These are phyloP conservation scores for Venturia aucupariae DNA, from an alignment of 2,329 filamentous ascomycete genomes.

Conservation along the genomic window DNA sequence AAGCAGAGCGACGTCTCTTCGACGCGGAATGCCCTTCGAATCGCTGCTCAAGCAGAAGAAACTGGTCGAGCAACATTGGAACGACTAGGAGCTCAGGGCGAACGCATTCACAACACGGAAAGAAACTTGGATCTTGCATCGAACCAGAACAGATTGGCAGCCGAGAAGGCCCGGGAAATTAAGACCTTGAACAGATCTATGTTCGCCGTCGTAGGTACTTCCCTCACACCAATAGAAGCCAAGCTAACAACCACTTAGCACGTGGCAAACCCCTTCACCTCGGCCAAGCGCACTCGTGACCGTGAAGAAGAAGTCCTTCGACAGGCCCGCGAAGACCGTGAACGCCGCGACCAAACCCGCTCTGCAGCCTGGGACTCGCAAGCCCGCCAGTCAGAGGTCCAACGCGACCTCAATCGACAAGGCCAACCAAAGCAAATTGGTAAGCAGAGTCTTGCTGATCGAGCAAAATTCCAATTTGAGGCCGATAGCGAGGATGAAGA, in stretches of 20 bases:
- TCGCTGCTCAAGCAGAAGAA: slow-evolving; percentile 60
- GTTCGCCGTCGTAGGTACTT: slow-evolving; percentile 14
- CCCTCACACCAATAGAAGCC: not conserved
- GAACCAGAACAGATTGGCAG: slow-evolving; percentile 68
- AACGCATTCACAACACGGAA: slow-evolving; percentile 73
- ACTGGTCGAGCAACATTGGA: slow-evolving; percentile 63
- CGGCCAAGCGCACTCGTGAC: slow-evolving; percentile 46
- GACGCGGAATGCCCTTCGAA: slow-evolving; percentile 58
- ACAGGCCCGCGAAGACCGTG: slow-evolving; percentile 50
- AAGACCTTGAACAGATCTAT: slow-evolving; percentile 11
- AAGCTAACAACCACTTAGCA: slow-evolving; percentile 19
- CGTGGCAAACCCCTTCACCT: slow-evolving; percentile 30
- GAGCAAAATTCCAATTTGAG: slow-evolving; percentile 69
- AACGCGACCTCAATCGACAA: slow-evolving; percentile 38
- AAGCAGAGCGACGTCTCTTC: slow-evolving; percentile 64
- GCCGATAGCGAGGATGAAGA: slow-evolving; percentile 29
- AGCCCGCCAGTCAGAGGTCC: slow-evolving; percentile 56
- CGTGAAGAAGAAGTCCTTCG: slow-evolving; percentile 62
- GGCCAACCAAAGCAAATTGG: slow-evolving; percentile 40
- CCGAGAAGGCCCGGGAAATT: slow-evolving; percentile 55
- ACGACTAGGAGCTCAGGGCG: slow-evolving; percentile 67
- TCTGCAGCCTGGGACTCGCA: slow-evolving; percentile 41
- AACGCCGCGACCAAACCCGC: slow-evolving; percentile 46
- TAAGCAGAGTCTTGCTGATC: slow-evolving; percentile 47
- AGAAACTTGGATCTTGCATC: slow-evolving; percentile 70